Conservation (phyloP, 371 early-diverging fungal species). For the Mucor racemosus region DNA sequence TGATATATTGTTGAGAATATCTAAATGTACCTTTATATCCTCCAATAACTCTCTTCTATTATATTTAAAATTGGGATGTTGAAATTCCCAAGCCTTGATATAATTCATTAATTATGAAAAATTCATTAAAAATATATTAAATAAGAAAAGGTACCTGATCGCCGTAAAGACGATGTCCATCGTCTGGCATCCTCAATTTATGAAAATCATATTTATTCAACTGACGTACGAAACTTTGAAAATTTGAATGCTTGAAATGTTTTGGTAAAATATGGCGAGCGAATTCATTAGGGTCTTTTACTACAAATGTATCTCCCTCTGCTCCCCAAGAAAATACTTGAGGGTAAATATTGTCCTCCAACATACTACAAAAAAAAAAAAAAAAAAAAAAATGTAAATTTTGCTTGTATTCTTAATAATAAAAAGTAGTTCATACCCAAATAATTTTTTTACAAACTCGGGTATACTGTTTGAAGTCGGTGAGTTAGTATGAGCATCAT, state of each 20-base stretch:
- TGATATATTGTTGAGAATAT: background rate
- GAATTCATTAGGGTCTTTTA: constrained; percentile 78
- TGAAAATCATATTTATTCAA: constrained; percentile 95
- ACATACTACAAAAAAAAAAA: constrained; percentile 49
- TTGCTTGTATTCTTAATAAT: background rate
- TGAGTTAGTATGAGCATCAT: constrained; percentile 1
- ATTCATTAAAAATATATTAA: background rate
- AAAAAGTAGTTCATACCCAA: constrained; percentile 30
- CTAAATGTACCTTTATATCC: constrained; percentile 47
- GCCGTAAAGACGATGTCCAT: constrained; percentile 63
- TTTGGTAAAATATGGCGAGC: constrained; percentile 76
- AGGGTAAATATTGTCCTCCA: constrained; percentile 71
- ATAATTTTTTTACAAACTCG: constrained; percentile 57
- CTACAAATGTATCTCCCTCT: constrained; percentile 84
- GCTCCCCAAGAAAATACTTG: constrained; percentile 76
- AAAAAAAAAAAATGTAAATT: background rate
- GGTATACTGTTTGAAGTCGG: constrained; percentile 35
- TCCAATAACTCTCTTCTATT: constrained; percentile 68
- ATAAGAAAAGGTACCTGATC: constrained; percentile 54
- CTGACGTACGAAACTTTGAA: constrained; percentile 94
- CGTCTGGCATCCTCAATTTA: constrained; percentile 71
- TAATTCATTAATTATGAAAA: background rate
- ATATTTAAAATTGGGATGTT: constrained; percentile 73
- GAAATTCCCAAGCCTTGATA: constrained; percentile 75
- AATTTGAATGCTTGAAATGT: constrained; percentile 95